Conservation (phyloP, 768 basidiomycete species). For the Lenzites betulinus region DNA sequence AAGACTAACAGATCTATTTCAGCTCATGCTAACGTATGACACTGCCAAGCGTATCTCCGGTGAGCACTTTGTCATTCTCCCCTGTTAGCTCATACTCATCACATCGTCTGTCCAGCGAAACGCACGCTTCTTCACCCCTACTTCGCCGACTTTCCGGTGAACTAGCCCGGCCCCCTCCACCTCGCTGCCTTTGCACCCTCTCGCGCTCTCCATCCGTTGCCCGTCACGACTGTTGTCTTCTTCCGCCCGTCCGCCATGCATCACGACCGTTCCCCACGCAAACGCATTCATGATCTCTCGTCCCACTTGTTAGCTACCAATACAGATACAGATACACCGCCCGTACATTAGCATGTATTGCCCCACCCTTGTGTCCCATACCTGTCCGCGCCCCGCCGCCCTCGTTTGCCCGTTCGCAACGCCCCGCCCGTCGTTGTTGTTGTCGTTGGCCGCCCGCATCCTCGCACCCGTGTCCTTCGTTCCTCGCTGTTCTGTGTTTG, state of each 20-base stretch:
- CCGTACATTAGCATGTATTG: constrained; percentile 1
- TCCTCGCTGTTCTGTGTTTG: background rate
- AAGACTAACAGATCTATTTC: background rate
- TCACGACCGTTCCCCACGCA: background rate
- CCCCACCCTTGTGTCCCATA: background rate
- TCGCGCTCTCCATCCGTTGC: background rate
- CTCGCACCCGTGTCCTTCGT: background rate
- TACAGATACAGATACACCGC: background rate
- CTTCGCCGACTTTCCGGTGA: constrained; percentile 49
- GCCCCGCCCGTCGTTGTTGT: background rate
- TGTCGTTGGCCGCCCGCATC: no score
- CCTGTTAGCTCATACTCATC: background rate
- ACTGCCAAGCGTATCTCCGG: constrained; percentile 92
- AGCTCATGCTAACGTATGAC: constrained; percentile 71
- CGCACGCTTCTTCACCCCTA: constrained; percentile 54
- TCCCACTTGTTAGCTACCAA: background rate
- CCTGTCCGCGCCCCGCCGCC: background rate
- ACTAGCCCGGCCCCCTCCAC: background rate
- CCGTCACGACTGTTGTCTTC: background rate
- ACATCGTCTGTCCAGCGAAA: constrained; percentile 45
- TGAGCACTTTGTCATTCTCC: constrained; percentile 36
- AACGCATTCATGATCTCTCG: background rate
- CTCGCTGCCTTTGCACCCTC: background rate
- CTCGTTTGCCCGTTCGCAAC: background rate
- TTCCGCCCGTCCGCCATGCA: background rate